Base-by-base conservation (phyloP, 768 basidiomycete genomes). In the Agrocybe chaxingu region DNA sequence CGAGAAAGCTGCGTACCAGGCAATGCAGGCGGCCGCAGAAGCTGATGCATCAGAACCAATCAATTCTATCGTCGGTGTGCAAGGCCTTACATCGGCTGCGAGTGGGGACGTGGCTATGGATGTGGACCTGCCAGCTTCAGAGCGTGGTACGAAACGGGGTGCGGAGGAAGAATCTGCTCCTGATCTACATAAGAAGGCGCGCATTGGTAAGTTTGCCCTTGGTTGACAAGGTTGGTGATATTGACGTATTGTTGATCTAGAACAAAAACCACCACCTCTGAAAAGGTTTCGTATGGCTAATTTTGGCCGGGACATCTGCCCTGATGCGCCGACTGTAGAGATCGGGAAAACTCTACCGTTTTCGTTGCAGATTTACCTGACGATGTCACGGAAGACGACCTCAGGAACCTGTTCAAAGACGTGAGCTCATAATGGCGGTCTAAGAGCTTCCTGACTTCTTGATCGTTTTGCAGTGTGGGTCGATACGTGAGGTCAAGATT, bases 321-420 rank as follows among this genome's bases (percentile, higher is more conserved):
- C 37, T 12, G 29, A 16, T 37, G 42, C 8, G 47, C 44, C 18
- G 34, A 10, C 10, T 39, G 49, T 51, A 95, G 96, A 56, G 97
- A 99, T 69, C 92, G 97, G 41, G 97, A 99, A 71, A 90, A 98
- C 58, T 82, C 85, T 29, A 96, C 93, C 0, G 87, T 98, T 3
- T 90, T 98, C 51, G 87, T 97, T 10, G 79, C 84, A 3, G 83
- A 88, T 40, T 68, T 97, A 8, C 80, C 83, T 0, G 39, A 66
- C 12, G 75, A 70, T 8, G 74, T 77, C 8, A 73, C 73, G 0
- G 86, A 92, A 47, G 80, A 79, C 4, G 87, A 89, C 19, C 65
- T 99, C n/a, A 70, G 60, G 24, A 62, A 68, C 2, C 73, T 96
- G 5, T 98, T 99, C 74, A 86, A 86, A 68, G 94, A 97, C 56